phyloP scores from a whole-genome alignment of 345 rosid species.

The Brassica carinata region DNA sequence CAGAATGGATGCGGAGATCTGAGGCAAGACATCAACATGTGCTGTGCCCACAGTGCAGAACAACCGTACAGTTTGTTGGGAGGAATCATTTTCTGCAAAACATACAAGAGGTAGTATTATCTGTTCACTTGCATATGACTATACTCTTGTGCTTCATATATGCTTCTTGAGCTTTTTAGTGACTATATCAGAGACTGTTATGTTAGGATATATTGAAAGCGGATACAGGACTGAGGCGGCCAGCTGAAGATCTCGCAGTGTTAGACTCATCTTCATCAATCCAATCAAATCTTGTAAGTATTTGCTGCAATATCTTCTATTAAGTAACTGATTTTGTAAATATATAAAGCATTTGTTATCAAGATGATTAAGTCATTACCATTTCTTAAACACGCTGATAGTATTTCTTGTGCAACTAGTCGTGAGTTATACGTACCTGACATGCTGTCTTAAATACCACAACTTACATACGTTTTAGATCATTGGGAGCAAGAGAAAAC shows the following conservation, averaged over 20 bases:
- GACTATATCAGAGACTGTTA: constrained; percentile 22
- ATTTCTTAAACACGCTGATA: not conserved
- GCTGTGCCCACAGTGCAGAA: constrained; percentile 93
- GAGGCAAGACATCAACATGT: constrained; percentile 64
- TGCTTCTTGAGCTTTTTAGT: constrained; percentile 23
- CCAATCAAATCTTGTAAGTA: constrained; percentile 77
- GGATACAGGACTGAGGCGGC: constrained; percentile 65
- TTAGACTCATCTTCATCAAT: constrained; percentile 71
- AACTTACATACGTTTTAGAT: constrained; percentile 50
- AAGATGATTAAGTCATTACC: not conserved
- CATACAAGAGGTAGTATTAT: constrained; percentile 68
- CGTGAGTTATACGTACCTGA: not conserved
- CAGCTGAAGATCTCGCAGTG: constrained; percentile 69
- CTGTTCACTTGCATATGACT: not conserved
- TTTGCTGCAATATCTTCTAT: not conserved
- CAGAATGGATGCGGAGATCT: constrained; percentile 89
- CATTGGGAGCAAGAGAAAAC: constrained; percentile 58
- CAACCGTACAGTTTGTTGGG: constrained; percentile 77
- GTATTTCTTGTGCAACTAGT: constrained; percentile 1
- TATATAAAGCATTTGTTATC: not conserved
- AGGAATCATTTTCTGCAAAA: constrained; percentile 77
- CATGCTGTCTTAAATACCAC: not conserved
- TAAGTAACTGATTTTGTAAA: not conserved
- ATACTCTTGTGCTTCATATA: constrained; percentile 11
- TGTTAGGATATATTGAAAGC: constrained; percentile 68